These are phyloP conservation scores for Trichoderma breve DNA, from an alignment of 2,329 filamentous ascomycete species.

Conservation along the genomic window DNA sequence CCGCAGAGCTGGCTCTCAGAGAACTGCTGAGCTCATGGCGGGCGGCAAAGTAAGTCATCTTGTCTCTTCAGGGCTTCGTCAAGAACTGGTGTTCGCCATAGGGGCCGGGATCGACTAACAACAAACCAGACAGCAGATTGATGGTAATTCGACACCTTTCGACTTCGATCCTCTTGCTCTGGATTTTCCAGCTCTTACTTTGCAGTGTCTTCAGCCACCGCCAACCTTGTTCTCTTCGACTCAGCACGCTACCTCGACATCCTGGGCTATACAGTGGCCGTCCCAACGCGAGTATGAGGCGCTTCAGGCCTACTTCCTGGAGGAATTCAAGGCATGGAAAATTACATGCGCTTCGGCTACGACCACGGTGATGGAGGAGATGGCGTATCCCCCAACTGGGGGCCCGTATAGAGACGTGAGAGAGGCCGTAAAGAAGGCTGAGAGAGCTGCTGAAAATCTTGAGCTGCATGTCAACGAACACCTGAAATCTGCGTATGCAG, in stretches of 20 bases:
- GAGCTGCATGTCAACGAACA: constrained; percentile 72
- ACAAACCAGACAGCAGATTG: constrained; percentile 50
- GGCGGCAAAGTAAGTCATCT: constrained; percentile 70
- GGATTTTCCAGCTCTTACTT: constrained; percentile 80
- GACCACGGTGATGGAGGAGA: constrained; percentile 50
- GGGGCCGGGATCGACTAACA: constrained; percentile 20
- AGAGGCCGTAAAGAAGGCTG: constrained; percentile 48
- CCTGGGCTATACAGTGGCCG: constrained; percentile 79
- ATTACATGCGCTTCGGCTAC: constrained; percentile 50
- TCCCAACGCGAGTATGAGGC: constrained; percentile 71
- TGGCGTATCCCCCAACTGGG: constrained; percentile 46
- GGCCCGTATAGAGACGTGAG: constrained; percentile 43
- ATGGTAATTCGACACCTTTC: constrained; percentile 57
- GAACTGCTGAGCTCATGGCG: constrained; percentile 80
- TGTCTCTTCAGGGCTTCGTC: background rate
- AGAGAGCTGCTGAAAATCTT: constrained; percentile 55
- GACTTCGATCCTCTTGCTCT: constrained; percentile 84
- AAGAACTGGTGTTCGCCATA: background rate
- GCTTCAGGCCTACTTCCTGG: constrained; percentile 63
- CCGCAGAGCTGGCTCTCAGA: constrained; percentile 78
- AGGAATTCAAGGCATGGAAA: constrained; percentile 67
- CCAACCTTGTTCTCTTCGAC: constrained; percentile 79
- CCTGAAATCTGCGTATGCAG: constrained; percentile 70
- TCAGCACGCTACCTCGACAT: constrained; percentile 72
- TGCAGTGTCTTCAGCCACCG: constrained; percentile 77